These are phyloP conservation scores for Aspergillus hiratsukae DNA, from an alignment of 2,329 filamentous ascomycete species.

Conservation along the genomic window DNA sequence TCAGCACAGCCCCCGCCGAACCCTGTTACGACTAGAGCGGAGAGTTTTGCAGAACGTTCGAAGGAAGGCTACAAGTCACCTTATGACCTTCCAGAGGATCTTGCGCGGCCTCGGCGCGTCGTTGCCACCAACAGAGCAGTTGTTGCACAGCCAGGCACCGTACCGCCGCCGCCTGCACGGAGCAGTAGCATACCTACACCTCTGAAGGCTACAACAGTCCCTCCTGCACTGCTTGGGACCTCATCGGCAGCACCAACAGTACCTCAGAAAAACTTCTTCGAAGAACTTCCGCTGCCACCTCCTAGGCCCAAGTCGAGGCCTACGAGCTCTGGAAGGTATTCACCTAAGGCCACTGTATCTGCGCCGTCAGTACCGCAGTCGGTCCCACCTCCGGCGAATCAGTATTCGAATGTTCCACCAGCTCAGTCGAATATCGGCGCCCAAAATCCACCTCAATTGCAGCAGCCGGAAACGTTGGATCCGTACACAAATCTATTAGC, in stretches of 20 bases:
- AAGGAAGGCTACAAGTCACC: slow-evolving; percentile 92
- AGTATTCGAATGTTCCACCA: slow-evolving; percentile 17
- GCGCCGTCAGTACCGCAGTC: slow-evolving; percentile 14
- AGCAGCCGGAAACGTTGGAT: slow-evolving; percentile 29
- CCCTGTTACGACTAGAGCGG: slow-evolving; percentile 48
- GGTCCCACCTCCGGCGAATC: slow-evolving; percentile 13
- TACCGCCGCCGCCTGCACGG: slow-evolving; percentile 54
- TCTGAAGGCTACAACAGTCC: slow-evolving; percentile 12
- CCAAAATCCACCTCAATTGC: slow-evolving; percentile 20
- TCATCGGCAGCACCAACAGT: slow-evolving; percentile 23
- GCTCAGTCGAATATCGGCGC: slow-evolving; percentile 15
- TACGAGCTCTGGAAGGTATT: slow-evolving; percentile 41
- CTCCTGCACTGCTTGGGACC: slow-evolving; percentile 29
- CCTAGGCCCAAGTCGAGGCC: slow-evolving; percentile 54
- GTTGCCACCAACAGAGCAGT: slow-evolving; percentile 55
- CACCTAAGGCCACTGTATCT: slow-evolving; percentile 29
- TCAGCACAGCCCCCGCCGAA: slow-evolving; percentile 23
- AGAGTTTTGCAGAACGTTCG: slow-evolving; percentile 85
- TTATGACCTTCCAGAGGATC: slow-evolving; percentile 89
- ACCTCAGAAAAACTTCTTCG: slow-evolving; percentile 61
- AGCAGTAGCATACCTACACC: slow-evolving; percentile 56
- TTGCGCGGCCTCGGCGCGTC: slow-evolving; percentile 62
- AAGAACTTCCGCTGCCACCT: slow-evolving; percentile 63
- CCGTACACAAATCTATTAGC: slow-evolving; percentile 28
- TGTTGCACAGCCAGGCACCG: slow-evolving; percentile 40